A percentile compares a stretch with the other conserved stretches of the same genome.
phyloP scores from a whole-genome alignment of 78 protist genomes.

The Monocercomonoides exilis region DNA sequence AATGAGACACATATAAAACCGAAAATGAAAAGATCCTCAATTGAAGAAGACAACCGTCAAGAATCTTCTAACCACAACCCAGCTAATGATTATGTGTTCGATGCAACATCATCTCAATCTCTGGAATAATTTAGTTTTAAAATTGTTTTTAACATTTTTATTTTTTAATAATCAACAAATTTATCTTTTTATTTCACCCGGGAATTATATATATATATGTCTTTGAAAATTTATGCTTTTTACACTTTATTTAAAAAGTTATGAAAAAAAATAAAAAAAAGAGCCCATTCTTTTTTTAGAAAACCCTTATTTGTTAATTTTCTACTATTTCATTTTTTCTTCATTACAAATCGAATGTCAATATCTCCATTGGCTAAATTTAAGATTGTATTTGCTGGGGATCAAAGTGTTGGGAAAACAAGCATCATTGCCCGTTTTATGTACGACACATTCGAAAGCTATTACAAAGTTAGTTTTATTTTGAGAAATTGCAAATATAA shows the following conservation, averaged over 20 bases:
- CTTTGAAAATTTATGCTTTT: neutral
- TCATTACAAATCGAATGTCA: neutral
- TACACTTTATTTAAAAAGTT: neutral
- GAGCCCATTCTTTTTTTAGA: neutral
- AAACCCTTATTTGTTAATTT: neutral
- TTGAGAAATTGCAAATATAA: neutral
- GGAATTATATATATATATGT: neutral
- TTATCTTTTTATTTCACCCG: neutral
- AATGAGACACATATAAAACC: no score
- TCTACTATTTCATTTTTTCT: neutral
- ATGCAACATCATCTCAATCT: neutral
- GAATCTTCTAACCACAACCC: no score
- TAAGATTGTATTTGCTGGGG: conserved; percentile 78
- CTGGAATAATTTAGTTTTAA: neutral
- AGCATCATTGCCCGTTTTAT: conserved; percentile 90
- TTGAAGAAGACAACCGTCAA: no score
- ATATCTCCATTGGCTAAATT: conserved; percentile 43
- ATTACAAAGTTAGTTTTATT: conserved; percentile 57
- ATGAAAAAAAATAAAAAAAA: neutral
- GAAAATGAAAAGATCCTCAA: no score
- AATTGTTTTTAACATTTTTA: neutral
- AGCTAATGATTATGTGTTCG: no score
- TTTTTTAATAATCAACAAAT: neutral
- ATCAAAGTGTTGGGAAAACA: conserved; percentile 75
- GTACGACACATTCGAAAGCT: conserved; percentile 89